phyloP scores from a whole-genome alignment of 768 basidiomycete species.

The Rhodotorula babjevae region DNA sequence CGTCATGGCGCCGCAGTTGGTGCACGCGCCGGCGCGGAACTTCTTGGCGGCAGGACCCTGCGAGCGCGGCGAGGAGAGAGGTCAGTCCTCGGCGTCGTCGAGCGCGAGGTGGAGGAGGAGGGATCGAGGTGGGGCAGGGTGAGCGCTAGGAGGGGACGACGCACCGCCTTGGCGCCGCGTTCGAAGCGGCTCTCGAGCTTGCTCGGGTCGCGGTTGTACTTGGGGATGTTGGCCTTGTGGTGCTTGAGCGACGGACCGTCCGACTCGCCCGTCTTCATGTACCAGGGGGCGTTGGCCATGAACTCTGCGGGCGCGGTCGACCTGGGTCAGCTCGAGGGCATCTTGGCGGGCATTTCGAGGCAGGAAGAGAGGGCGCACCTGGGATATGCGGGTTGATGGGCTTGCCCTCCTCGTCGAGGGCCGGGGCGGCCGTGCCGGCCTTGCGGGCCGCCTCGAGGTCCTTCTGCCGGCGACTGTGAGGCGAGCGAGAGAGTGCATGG shows the following conservation, averaged over 20 bases:
- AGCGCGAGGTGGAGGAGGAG: background rate
- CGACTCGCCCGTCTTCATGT: constrained; percentile 77
- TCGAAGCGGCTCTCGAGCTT: constrained; percentile 90
- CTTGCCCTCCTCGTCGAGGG: constrained; percentile 87
- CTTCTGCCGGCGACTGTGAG: constrained; percentile 57
- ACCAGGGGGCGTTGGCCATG: constrained; percentile 98
- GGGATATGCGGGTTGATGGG: constrained; percentile 99
- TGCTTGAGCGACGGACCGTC: constrained; percentile 74
- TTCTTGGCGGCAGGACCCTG: constrained; percentile 87
- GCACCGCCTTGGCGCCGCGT: constrained; percentile 63
- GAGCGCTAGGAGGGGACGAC: background rate
- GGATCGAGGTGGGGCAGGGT: background rate
- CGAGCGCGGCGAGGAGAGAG: background rate
- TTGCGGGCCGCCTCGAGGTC: constrained; percentile 97
- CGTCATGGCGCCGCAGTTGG: constrained; percentile 96
- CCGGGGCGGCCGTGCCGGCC: constrained; percentile 94
- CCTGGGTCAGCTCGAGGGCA: background rate
- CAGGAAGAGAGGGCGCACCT: constrained; percentile 55
- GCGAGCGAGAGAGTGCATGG: background rate
- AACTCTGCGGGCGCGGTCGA: constrained; percentile 60
- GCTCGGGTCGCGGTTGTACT: constrained; percentile 57
- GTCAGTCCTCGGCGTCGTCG: background rate
- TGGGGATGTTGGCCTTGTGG: constrained; percentile 67
- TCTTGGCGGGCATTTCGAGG: background rate
- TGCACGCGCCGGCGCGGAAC: constrained; percentile 95